phyloP scores from a whole-genome alignment of 2,329 filamentous ascomycete genomes.

The Alternaria triticimaculans region DNA sequence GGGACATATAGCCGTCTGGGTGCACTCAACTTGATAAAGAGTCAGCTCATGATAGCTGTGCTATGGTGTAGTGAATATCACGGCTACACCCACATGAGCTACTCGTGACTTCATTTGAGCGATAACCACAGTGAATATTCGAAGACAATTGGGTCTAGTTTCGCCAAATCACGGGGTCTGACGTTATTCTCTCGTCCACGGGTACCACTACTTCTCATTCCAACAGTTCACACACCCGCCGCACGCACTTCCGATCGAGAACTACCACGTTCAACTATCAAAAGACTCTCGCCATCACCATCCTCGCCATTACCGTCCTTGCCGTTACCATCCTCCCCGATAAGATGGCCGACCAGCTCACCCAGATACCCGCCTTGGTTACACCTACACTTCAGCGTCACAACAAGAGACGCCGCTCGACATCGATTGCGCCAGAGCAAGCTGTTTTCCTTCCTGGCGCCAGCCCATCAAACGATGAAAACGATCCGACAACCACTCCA shows the following conservation, averaged over 20 bases:
- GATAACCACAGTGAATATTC: not conserved
- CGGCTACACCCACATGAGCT: too few relatives aligned
- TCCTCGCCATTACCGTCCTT: too few relatives aligned
- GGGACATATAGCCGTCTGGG: not conserved
- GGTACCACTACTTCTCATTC: not conserved
- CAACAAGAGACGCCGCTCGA: not conserved
- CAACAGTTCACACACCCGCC: not conserved
- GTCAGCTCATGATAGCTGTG: too few relatives aligned
- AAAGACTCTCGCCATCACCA: too few relatives aligned
- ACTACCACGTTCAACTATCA: too few relatives aligned
- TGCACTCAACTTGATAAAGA: not conserved
- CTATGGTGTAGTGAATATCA: too few relatives aligned
- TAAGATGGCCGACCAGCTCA: not conserved
- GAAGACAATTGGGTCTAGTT: not conserved
- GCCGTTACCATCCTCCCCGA: too few relatives aligned
- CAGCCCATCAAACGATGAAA: not conserved
- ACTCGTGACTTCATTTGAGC: not conserved
- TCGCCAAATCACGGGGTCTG: not conserved
- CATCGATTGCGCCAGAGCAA: not conserved
- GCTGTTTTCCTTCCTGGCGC: not conserved
- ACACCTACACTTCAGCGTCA: not conserved
- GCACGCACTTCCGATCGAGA: not conserved
- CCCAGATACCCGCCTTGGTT: too few relatives aligned
- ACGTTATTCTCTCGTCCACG: not conserved
- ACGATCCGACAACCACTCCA: not conserved